Conservation (phyloP, 768 basidiomycete genomes). For the Calocybe indica region DNA sequence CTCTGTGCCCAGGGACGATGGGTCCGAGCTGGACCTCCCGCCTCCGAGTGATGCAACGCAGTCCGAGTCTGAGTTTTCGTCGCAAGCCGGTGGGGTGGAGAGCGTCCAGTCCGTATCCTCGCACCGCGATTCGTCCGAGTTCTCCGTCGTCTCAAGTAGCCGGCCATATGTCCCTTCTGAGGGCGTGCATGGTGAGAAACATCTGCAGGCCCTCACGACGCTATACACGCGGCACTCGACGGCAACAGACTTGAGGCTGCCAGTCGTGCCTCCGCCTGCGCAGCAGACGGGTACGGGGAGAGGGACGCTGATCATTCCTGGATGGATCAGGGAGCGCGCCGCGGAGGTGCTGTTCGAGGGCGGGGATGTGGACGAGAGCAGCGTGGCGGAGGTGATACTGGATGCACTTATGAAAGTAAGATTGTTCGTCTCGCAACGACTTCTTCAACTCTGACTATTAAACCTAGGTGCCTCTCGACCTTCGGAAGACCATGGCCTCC, state of each 20-base stretch:
- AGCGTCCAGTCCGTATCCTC: slow-evolving; percentile 35
- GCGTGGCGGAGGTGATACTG: slow-evolving; percentile 76
- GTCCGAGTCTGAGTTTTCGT: slow-evolving; percentile 64
- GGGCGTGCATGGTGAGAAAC: slow-evolving; percentile 35
- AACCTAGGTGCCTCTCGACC: slow-evolving; percentile 81
- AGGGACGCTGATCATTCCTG: slow-evolving; percentile 81
- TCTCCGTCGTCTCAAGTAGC: slow-evolving; percentile 46
- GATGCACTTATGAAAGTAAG: slow-evolving; percentile 74
- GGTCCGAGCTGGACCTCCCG: slow-evolving; percentile 34
- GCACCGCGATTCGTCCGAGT: slow-evolving; percentile 51
- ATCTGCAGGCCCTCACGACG: slow-evolving; percentile 59
- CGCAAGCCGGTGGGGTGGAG: slow-evolving; percentile 30
- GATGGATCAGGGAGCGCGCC: slow-evolving; percentile 91
- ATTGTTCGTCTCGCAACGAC: background rate
- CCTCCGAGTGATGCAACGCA: slow-evolving; percentile 47
- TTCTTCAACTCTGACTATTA: background rate
- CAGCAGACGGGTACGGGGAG: slow-evolving; percentile 69
- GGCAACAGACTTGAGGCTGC: slow-evolving; percentile 67
- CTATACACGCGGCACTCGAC: slow-evolving; percentile 76
- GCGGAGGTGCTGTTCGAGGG: slow-evolving; percentile 89
- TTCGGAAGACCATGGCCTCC: slow-evolving; percentile 77
- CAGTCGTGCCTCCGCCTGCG: slow-evolving; percentile 57
- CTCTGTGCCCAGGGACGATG: slow-evolving; percentile 26
- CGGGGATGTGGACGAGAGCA: slow-evolving; percentile 83
- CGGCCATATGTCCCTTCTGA: slow-evolving; percentile 22